Base-by-base conservation (phyloP, 208 protist species). In the Strigomonas oncopelti region DNA sequence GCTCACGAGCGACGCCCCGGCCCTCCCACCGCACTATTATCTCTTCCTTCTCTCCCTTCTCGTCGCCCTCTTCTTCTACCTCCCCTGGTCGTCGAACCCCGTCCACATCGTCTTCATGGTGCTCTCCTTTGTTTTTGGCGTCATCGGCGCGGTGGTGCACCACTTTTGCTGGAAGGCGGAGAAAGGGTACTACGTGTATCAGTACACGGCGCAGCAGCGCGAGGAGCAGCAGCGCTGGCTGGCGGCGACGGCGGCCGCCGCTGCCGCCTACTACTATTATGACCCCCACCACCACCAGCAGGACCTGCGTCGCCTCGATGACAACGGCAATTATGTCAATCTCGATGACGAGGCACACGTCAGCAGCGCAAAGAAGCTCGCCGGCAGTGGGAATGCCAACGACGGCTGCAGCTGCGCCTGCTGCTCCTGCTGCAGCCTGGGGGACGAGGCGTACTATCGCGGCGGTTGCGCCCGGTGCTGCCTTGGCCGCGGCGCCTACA, bases 61-160 rank as follows among this genome's bases (percentile, higher is more conserved):
- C 55, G 20, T 53, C 31, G 83, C 75, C 11, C 18, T 88, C 22
- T 83, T 93, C 61, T 77, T 87, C 45, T 95, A 88, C 56, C 67
- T 93, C 28, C 90, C 90, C 8, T 92, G 81, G 78, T 88, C 83
- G 0, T 31, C 60, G 1, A 86, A 85, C 61, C 45, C 74, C 1
- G 62, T 85, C 31, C 90, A 93, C 25, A 83, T 95, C 56, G 46
- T 83, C 0, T 81, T 95, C 36, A 84, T 93, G 32, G 72, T 80
- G 4, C 27, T 88, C 5, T 78, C 77, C 16, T 63, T 72, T 9
- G 61, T 81, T 14, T 45, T 89, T 56, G 85, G 80, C 24, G 65
- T 78, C 14, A 61, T 76, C 16, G 77, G 74, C 48, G 83, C 75
- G 5, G 9, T 78, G 32, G 29, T 91, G 28, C 82, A 90, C 66